phyloP scores from a whole-genome alignment of 371 early-diverging fungal species.

The Lichtheimia ornata region DNA sequence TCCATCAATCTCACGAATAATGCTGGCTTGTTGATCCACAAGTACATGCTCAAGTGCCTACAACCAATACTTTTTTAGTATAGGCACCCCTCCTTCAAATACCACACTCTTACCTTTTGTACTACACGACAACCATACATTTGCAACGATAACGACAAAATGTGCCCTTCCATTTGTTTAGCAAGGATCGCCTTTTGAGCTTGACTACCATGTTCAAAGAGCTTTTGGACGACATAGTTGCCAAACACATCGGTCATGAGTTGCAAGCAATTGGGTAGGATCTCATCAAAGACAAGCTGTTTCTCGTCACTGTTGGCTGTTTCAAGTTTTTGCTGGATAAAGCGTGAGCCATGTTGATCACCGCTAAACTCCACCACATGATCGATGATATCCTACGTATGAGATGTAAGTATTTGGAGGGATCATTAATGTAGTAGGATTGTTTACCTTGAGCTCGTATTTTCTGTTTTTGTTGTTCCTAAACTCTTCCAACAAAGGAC shows the following conservation, averaged over 20 bases:
- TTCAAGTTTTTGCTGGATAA: conserved; percentile 99
- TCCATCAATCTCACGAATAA: conserved; percentile 93
- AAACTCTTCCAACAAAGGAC: conserved; percentile 90
- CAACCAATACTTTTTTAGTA: conserved; percentile 1
- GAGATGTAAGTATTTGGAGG: background rate
- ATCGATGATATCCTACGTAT: conserved; percentile 78
- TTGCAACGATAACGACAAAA: conserved; percentile 94
- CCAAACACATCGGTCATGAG: conserved; percentile 99
- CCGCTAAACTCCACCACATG: conserved; percentile 96
- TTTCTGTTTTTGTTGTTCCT: conserved; percentile 91
- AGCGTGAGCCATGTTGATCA: conserved; percentile 99
- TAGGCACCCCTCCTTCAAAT: background rate
- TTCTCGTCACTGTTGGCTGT: conserved; percentile 91
- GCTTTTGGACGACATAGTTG: conserved; percentile 99
- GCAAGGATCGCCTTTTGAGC: conserved; percentile 87
- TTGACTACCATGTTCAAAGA: conserved; percentile 94
- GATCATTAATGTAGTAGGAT: background rate
- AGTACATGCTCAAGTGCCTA: conserved; percentile 90
- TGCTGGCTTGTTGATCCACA: conserved; percentile 83
- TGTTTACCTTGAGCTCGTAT: conserved; percentile 73
- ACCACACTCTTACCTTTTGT: conserved; percentile 70
- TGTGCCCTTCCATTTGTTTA: conserved; percentile 92
- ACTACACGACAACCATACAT: conserved; percentile 99
- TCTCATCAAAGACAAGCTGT: conserved; percentile 95
- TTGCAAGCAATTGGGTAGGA: conserved; percentile 89